A percentile compares a stretch with the other conserved stretches of the same genome.
Evolutionary conservation across 768 basidiomycete species (phyloP).

Genomic region (Mycena olivaceomarginata): DNA sequence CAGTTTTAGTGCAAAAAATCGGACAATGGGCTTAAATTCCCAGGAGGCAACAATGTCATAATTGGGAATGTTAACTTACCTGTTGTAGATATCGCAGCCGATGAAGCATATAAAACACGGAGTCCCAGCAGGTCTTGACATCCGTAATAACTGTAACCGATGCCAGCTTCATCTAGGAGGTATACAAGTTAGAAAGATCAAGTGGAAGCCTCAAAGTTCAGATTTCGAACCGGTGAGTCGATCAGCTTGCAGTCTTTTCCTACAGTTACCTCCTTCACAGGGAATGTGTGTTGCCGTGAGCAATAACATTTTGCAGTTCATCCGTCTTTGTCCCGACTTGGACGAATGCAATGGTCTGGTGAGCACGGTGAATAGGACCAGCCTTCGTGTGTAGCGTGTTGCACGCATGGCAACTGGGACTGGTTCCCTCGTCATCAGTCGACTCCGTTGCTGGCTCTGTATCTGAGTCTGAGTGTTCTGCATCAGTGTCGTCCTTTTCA

Average conservation of each 20-base stretch:
- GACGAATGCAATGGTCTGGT: background rate
- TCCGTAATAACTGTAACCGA: too few species aligned
- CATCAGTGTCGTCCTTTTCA: constrained; percentile 10
- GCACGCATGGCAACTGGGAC: background rate
- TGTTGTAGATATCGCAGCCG: background rate
- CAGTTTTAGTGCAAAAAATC: constrained; percentile 13
- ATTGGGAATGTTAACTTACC: background rate
- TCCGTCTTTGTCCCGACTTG: background rate
- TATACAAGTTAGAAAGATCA: background rate
- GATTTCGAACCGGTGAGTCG: background rate
- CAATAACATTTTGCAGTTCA: background rate
- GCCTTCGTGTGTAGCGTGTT: background rate
- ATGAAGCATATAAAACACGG: too few species aligned
- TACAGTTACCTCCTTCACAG: constrained; percentile 4
- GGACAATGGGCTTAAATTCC: background rate
- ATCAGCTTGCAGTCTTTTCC: background rate
- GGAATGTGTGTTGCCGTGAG: constrained; percentile 1
- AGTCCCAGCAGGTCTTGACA: too few species aligned
- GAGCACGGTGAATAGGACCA: background rate
- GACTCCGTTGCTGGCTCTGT: background rate
- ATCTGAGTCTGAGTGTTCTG: background rate
- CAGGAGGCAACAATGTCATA: too few species aligned
- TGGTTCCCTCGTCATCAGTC: background rate
- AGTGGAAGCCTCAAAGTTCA: too few species aligned
- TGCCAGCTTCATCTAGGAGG: too few species aligned